Evolutionary conservation across 2,329 filamentous ascomycete genomes (phyloP), one percentile per base, ranked within the genome.

Genomic region (Aspergillus jensenii): DNA sequence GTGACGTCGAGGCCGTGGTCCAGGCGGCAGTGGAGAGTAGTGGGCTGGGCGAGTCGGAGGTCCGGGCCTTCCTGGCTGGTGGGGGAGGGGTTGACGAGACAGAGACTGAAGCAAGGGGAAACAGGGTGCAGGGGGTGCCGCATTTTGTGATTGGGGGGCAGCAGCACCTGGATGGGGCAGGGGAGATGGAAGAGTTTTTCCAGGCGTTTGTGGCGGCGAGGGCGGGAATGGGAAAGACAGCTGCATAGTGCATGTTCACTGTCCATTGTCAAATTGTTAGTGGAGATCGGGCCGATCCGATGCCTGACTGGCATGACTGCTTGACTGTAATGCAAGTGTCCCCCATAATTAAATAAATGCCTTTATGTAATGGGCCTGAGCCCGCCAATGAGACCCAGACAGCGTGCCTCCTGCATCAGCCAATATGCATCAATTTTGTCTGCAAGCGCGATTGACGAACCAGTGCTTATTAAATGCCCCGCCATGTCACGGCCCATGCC

Each of bases 161-260:
- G 39, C 23, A 58, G 19, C 54, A 60, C 23, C 19, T 59, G 4
- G 53, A 56, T 17, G 62, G 66, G 3, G 62, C 61, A 1, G 59
- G 50, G 49, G 66, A 65, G 19, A 23, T 62, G 40, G 27, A 35
- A 4, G 65, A 66, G 39, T 60, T 65, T 45, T 59, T 68, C 33
- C 48, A 62, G 31, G 51, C 57, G 4, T 55, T 66, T 51, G 53
- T 65, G 43, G 35, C 35, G 12, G 35, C 35, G 35, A 37, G 35
- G 14, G 35, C 27, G 27, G 46, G 48, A 25, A 12, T 47, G 40
- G 52, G 50, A 48, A 39, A 60, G 23, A 31, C 14, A 8, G 9
- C 27, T 11, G 27, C 21, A 21, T 21, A 21, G 21, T 21, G 21
- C 21, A 21, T 21, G 21, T 21, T 21, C 21, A 21, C 3, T 21